Percentiles rank a stretch among this genome's conserved stretches.
Evolutionary conservation across 2,329 filamentous ascomycete genomes (phyloP).

Genomic region (Leptographium galeiforme): DNA sequence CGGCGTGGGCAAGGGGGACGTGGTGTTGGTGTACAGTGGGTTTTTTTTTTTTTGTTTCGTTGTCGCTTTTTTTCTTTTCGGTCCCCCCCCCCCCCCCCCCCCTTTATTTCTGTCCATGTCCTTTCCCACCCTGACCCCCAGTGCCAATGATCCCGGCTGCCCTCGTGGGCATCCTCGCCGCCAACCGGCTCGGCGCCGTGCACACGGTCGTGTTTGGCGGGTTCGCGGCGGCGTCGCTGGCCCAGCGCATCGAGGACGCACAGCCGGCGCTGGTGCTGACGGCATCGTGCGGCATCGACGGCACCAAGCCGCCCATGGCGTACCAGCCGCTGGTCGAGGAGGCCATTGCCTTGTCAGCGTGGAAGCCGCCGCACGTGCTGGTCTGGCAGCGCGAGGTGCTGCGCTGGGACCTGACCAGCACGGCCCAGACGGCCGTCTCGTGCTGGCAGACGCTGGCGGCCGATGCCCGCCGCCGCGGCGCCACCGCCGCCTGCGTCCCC

Average conservation of each 20-base stretch:
- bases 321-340: slow-evolving; percentile 68
- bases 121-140: slow-evolving; percentile 17
- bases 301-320: slow-evolving; percentile 61
- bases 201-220: slow-evolving; percentile 91
- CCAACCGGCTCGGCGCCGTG: slow-evolving; percentile 69
- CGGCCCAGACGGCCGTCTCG: slow-evolving; percentile 21
- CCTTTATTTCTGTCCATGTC: not conserved
- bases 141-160: slow-evolving; percentile 94
- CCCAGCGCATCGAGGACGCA: slow-evolving; percentile 78
- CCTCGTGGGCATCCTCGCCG: slow-evolving; percentile 73
- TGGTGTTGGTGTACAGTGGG: slow-evolving; percentile 80
- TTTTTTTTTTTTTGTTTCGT: slow-evolving; percentile 2
- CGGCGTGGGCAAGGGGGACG: slow-evolving; percentile 70
- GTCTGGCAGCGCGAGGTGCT: slow-evolving; percentile 75
- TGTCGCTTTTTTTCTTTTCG: not conserved
- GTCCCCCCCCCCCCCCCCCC: no score
- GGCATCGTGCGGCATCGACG: slow-evolving; percentile 85
- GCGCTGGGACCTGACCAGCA: slow-evolving; percentile 54
- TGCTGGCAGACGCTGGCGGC: slow-evolving; percentile 63
- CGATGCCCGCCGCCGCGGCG: slow-evolving; percentile 51
- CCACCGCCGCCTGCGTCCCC: slow-evolving; percentile 63
- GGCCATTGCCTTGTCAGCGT: slow-evolving; percentile 50
- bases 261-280: slow-evolving; percentile 67
- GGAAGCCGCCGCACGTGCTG: slow-evolving; percentile 61
- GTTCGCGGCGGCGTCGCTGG: slow-evolving; percentile 68